phyloP scores from a whole-genome alignment of 441 rosid genomes.

The Pelargonium cotyledonis region DNA sequence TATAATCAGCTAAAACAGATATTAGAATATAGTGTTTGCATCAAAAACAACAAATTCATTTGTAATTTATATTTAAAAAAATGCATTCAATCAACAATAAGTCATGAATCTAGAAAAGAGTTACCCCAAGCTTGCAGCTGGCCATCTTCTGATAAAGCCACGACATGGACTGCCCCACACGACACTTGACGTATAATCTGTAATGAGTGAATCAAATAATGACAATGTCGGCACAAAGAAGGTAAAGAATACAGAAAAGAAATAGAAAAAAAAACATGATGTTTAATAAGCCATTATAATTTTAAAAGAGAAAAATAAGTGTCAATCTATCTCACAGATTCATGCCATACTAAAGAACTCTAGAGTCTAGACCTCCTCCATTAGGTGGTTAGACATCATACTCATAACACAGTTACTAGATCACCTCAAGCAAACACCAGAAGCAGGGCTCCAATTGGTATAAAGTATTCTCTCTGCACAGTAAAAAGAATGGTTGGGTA shows the following conservation, averaged over 20 bases:
- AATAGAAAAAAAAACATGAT: background rate
- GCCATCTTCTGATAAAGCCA: constrained; percentile 85
- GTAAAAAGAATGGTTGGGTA: too few species aligned
- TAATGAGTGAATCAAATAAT: constrained; percentile 9
- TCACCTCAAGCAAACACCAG: too few species aligned
- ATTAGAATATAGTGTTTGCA: constrained; percentile 10
- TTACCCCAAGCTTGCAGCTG: constrained; percentile 91
- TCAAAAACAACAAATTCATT: constrained; percentile 7
- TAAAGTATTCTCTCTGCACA: too few species aligned
- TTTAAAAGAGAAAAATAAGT: background rate
- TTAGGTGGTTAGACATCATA: too few species aligned
- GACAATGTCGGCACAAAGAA: constrained; percentile 4
- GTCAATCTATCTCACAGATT: too few species aligned
- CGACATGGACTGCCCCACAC: constrained; percentile 89
- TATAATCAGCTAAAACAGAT: background rate
- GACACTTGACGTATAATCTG: constrained; percentile 73
- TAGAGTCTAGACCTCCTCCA: too few species aligned
- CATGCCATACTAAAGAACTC: too few species aligned
- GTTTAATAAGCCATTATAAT: background rate
- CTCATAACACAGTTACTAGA: too few species aligned
- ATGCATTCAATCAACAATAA: constrained; percentile 2
- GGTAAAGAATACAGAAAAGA: background rate
- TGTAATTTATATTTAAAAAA: constrained; percentile 7
- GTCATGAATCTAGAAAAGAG: constrained; percentile 11
- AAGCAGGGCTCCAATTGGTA: too few species aligned